Evolutionary conservation across 805 yeast species (phyloP), one percentile per base, ranked within the genome.

Genomic region (Candida corydali): DNA sequence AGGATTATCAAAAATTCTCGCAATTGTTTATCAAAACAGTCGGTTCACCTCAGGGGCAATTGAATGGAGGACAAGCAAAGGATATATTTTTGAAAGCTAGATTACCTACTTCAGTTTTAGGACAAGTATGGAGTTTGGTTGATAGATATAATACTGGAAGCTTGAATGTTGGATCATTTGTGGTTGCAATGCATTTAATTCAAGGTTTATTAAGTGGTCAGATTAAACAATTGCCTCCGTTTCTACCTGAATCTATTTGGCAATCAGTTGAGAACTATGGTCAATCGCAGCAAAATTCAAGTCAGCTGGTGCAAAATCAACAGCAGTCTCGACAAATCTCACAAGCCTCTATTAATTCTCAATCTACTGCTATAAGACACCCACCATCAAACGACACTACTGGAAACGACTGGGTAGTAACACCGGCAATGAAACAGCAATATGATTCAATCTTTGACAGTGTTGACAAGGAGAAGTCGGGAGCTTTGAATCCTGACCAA

Each of bases 131-230:
- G 98, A 75, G 75, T 37, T 68, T 91, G 39, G 93, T 85, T 29
- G 98, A 93, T 56, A 77, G 79, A 42, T 73, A 75, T 37, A 80
- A 80, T 47, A 61, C 75, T 1, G 98, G 98, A 4, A 69, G 75
- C 38, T 75, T 93, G 49, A 70, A 75, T 39, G 75, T 80, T 52
- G 72, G 80, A 11, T 89, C 86, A 55, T 93, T 93, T 50, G 76
- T 86, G 30, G 76, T 91, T 50, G 97, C 98, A 6, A 91, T 93
- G 98, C 95, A 86, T 60, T 71, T 93, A 54, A 86, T 93, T 45
- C 97, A 91, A 59, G 80, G 87, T 47, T 65, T 82, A 22, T 68
- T 87, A 51, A 75, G 78, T 50, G 85, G 87, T 26, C 49, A 76
- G 3, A 61, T 87, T 47, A 73, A 71, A 34, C 75, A 78, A 34